Percentiles rank a stretch among this genome's conserved stretches.
These are phyloP conservation scores for Leccinum pellstonianum DNA, from an alignment of 768 basidiomycete species.

Conservation along the genomic window DNA sequence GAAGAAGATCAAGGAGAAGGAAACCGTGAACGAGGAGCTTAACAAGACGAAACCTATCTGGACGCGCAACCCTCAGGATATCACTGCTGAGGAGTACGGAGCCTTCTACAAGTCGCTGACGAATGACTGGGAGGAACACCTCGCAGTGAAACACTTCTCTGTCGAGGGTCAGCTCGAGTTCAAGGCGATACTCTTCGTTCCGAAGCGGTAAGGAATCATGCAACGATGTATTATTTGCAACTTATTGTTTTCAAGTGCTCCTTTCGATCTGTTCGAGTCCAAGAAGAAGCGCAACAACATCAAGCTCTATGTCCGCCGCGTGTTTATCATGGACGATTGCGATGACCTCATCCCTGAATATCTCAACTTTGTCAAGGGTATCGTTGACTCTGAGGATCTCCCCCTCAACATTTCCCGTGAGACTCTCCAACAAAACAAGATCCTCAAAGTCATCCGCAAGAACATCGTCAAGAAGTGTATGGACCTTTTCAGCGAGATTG, in stretches of 20 bases:
- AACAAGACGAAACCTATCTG: constrained; percentile 99
- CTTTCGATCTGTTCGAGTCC: constrained; percentile 99
- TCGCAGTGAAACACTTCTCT: constrained; percentile 99
- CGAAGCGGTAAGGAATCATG: constrained; percentile 71
- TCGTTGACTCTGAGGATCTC: constrained; percentile 99
- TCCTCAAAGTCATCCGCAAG: constrained; percentile 99
- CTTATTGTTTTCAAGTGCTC: constrained; percentile 57
- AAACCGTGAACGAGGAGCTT: constrained; percentile 91
- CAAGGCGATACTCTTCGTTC: constrained; percentile 98
- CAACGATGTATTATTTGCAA: not conserved
- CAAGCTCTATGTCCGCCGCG: constrained; percentile 99
- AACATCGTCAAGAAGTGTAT: constrained; percentile 98
- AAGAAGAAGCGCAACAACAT: constrained; percentile 99
- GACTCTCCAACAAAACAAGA: constrained; percentile 99
- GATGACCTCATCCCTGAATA: constrained; percentile 99
- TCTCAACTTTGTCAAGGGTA: constrained; percentile 99
- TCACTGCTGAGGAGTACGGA: constrained; percentile 88
- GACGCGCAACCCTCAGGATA: constrained; percentile 97
- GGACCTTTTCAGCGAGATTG: constrained; percentile 92
- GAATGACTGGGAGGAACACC: constrained; percentile 99
- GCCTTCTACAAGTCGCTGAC: constrained; percentile 99
- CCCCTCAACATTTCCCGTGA: constrained; percentile 99
- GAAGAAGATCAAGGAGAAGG: constrained; percentile 90
- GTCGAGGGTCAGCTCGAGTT: constrained; percentile 99
- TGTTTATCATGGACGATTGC: constrained; percentile 99